These are phyloP conservation scores for Colletotrichum brevisporum DNA, from an alignment of 2,329 filamentous ascomycete species.

Conservation along the genomic window DNA sequence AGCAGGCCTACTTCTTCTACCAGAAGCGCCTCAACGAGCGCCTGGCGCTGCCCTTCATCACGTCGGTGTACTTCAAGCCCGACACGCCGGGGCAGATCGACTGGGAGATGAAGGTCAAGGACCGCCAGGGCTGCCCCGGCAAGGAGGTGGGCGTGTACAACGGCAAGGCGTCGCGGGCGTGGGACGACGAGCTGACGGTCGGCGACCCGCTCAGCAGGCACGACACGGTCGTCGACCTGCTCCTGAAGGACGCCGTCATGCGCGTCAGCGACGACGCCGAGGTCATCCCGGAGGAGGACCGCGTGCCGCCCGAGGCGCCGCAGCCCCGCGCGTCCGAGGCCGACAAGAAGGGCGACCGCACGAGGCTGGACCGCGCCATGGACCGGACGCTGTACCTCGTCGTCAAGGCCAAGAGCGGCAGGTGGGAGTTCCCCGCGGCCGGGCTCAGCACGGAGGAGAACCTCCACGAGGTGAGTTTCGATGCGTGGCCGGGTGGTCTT, in stretches of 20 bases:
- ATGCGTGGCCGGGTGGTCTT: neutral
- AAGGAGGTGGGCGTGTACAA: slow-evolving; percentile 90
- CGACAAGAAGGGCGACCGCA: slow-evolving; percentile 80
- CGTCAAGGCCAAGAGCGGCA: slow-evolving; percentile 76
- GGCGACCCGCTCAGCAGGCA: slow-evolving; percentile 78
- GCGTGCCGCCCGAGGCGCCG: slow-evolving; percentile 79
- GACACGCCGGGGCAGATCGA: slow-evolving; percentile 87
- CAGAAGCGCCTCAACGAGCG: slow-evolving; percentile 97
- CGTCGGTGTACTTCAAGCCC: slow-evolving; percentile 95
- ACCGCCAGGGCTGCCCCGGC: slow-evolving; percentile 80
- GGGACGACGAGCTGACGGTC: slow-evolving; percentile 92
- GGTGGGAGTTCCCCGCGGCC: slow-evolving; percentile 88
- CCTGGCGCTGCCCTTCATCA: slow-evolving; percentile 86
- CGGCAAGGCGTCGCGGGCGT: slow-evolving; percentile 77
- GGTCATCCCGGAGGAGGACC: slow-evolving; percentile 69
- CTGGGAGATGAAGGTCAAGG: slow-evolving; percentile 88
- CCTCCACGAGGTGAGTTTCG: slow-evolving; percentile 82
- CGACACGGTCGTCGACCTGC: slow-evolving; percentile 74
- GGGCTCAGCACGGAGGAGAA: slow-evolving; percentile 79
- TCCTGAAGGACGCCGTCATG: slow-evolving; percentile 82
- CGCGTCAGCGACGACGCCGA: slow-evolving; percentile 73
- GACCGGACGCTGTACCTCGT: slow-evolving; percentile 90
- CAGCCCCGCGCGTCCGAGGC: slow-evolving; percentile 81
- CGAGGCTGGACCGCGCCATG: slow-evolving; percentile 83
- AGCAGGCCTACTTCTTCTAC: slow-evolving; percentile 95